Conservation (phyloP, 2,329 filamentous ascomycete genomes). For the Pezicula radicicola region DNA sequence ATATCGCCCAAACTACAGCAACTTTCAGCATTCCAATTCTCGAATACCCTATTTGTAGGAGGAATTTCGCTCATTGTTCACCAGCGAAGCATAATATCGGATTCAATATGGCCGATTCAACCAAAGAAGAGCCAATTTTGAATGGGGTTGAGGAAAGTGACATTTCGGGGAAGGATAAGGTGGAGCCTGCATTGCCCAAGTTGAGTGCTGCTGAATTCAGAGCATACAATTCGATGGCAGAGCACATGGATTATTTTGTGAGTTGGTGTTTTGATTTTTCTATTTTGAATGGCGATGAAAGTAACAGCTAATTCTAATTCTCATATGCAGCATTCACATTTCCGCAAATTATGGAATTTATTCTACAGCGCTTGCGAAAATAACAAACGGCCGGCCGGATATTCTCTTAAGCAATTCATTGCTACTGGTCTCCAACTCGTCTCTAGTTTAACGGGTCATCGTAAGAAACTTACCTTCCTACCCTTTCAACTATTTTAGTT, state of each 20-base stretch:
- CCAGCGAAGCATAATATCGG: conserved; percentile 8
- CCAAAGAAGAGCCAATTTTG: conserved; percentile 22
- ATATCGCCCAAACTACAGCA: not conserved
- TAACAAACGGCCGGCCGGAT: conserved; percentile 55
- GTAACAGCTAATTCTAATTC: not conserved
- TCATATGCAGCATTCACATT: conserved; percentile 64
- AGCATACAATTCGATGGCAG: conserved; percentile 60
- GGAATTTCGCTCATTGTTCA: conserved; percentile 13
- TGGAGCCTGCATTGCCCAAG: conserved; percentile 39
- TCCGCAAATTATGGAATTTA: conserved; percentile 70
- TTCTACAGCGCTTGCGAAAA: conserved; percentile 64
- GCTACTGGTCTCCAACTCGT: conserved; percentile 66
- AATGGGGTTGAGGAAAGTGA: conserved; percentile 46
- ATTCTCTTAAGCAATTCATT: conserved; percentile 70
- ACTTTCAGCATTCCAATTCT: conserved; percentile 4
- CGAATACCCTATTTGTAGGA: conserved; percentile 10
- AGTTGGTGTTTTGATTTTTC: conserved; percentile 18
- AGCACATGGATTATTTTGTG: conserved; percentile 62
- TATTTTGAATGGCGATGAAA: not conserved
- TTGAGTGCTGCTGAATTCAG: conserved; percentile 55
- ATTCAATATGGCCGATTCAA: conserved; percentile 14
- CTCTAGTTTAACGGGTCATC: conserved; percentile 70
- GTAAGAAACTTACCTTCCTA: not conserved
- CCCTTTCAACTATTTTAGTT: too few species aligned
- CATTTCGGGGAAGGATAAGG: conserved; percentile 28